Evolutionary conservation across 768 basidiomycete species (phyloP).

Genomic region (Chiua virens): DNA sequence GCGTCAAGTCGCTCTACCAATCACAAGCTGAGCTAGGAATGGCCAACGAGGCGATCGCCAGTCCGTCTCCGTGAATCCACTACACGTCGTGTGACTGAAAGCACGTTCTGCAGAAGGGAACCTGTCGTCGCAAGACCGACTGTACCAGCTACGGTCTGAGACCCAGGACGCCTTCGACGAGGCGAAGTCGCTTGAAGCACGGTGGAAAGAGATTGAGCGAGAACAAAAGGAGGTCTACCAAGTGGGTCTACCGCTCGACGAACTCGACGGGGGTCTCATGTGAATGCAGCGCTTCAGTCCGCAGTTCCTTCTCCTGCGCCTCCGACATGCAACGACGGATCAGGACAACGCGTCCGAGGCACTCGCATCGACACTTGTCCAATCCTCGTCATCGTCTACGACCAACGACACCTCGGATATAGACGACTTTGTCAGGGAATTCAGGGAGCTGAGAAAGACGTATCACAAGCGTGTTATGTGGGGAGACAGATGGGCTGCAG

Average conservation of each 20-base stretch:
- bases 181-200: constrained; percentile 74
- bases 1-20: constrained; percentile 72
- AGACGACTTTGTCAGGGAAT: constrained; percentile 85
- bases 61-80: constrained; percentile 45
- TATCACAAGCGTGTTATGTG: constrained; percentile 94
- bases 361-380: constrained; percentile 80
- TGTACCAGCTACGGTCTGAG: constrained; percentile 75
- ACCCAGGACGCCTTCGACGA: constrained; percentile 88
- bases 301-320: constrained; percentile 84
- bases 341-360: constrained; percentile 90
- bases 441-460: constrained; percentile 82
- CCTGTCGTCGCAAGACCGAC: constrained; percentile 67
- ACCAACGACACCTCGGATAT: constrained; percentile 47
- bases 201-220: constrained; percentile 86
- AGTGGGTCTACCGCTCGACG: constrained; percentile 40
- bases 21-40: constrained; percentile 75
- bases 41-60: constrained; percentile 85
- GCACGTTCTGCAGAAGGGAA: constrained; percentile 58
- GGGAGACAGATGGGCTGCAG: constrained; percentile 83
- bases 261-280: constrained; percentile 9
- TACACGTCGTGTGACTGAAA: constrained; percentile 3
- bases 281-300: constrained; percentile 72
- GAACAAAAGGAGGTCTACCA: constrained; percentile 90
- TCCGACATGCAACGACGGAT: constrained; percentile 83
- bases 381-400: constrained; percentile 44